Percentiles rank a stretch among this genome's conserved stretches.
These are phyloP conservation scores for Pseudopithomyces chartarum DNA, from an alignment of 2,329 filamentous ascomycete genomes.

Conservation along the genomic window DNA sequence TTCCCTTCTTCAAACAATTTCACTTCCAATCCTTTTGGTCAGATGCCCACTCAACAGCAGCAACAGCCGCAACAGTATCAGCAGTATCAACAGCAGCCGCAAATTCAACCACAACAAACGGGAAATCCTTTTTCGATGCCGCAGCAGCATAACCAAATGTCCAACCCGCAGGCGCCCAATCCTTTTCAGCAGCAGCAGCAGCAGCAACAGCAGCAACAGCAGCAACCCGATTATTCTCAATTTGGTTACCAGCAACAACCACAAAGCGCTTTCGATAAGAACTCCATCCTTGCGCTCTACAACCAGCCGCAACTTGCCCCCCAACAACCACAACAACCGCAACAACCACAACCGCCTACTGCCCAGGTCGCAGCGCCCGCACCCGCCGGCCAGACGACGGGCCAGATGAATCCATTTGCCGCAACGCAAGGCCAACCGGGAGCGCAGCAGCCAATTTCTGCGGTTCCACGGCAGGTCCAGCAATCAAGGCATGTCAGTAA, in stretches of 20 bases:
- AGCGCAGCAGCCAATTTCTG: slow-evolving; percentile 24
- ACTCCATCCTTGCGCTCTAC: slow-evolving; percentile 77
- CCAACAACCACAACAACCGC: slow-evolving; percentile 43
- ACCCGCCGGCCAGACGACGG: slow-evolving; percentile 34
- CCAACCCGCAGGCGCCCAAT: slow-evolving; percentile 62
- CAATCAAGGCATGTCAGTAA: slow-evolving; percentile 61
- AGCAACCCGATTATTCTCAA: slow-evolving; percentile 24
- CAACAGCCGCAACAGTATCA: slow-evolving; percentile 33
- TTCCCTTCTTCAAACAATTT: slow-evolving; percentile 40
- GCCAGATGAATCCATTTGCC: slow-evolving; percentile 64
- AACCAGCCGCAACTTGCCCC: slow-evolving; percentile 63
- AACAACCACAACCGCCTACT: slow-evolving; percentile 39
- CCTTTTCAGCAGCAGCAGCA: slow-evolving; percentile 65
- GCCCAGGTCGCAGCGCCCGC: slow-evolving; percentile 31
- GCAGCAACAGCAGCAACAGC: slow-evolving; percentile 33
- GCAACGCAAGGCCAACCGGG: slow-evolving; percentile 22
- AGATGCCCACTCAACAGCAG: slow-evolving; percentile 19
- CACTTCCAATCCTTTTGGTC: slow-evolving; percentile 47
- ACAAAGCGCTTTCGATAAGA: slow-evolving; percentile 65
- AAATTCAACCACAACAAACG: slow-evolving; percentile 24
- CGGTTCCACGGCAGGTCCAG: slow-evolving; percentile 23
- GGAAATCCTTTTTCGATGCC: slow-evolving; percentile 61
- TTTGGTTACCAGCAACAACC: slow-evolving; percentile 23
- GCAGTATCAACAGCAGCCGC: slow-evolving; percentile 11
- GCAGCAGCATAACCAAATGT: slow-evolving; percentile 42